Base-by-base conservation (phyloP, 495 filamentous ascomycete species). In the Penicillium nucicola region DNA sequence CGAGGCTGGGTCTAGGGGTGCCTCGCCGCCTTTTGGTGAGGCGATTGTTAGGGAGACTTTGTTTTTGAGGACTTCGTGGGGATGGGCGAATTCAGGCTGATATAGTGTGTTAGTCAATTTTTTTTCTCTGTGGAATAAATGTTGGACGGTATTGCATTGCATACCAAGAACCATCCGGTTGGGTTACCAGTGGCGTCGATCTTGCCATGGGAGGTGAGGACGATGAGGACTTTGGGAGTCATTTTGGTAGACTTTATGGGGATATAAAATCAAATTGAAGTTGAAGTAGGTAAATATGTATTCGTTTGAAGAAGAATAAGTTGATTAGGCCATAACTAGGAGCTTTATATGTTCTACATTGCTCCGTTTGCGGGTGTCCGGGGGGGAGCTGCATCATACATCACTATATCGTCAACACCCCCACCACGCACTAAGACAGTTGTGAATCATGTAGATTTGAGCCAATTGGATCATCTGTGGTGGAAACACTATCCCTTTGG, bases 11-110 rank as follows among this genome's bases (percentile, higher is more conserved):
- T 89, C 86, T 0, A 91, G 78, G 0, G 86, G 84, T 1, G 86
- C 84, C 18, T 67, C 73, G 51, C 87, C 86, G 47, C 87, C 87
- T 5, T 69, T 67, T 1, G 87, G 87, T 1, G 85, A 88, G 49
- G 85, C 85, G 19, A 88, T 70, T 31, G 72, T 76, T 13, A 89
- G 65, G 15, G 79, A 66, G 48, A 70, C 64, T 55, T 82, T 74
- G n/a, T 73, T 68, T 14, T 70, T 53, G 30, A 89, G 75, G 39
- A 82, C 72, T 53, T 83, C 62, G 60, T 83, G 82, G 2, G 86
- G 84, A 64, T 90, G 86, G 20, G 87, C 79, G 56, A 90, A 77
- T 57, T 90, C 87, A 45, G 87, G 81, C 83, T 87, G 32, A 6
- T 20, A 13, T 10, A 2, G 35, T 17, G 30, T 47, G 30, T 47